These are phyloP conservation scores for Rhodotorula sp. DNA, from an alignment of 1,284 basidiomycete species.

Conservation along the genomic window DNA sequence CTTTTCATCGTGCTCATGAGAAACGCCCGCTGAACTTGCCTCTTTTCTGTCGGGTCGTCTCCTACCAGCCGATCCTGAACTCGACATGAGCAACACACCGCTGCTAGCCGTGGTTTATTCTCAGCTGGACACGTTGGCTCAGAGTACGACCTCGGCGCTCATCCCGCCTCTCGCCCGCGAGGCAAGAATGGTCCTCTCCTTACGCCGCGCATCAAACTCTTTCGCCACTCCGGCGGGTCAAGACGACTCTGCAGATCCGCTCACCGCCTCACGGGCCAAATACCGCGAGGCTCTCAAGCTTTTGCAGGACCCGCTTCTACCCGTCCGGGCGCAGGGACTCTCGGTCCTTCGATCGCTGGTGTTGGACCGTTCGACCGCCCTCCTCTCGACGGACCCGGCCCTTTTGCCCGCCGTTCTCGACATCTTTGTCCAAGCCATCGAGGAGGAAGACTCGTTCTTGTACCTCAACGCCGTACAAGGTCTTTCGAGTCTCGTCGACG, in stretches of 20 bases:
- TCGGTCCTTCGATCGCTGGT: conserved; percentile 76
- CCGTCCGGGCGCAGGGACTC: conserved; percentile 92
- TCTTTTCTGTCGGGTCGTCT: too few relatives aligned
- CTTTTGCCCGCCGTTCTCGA: conserved; percentile 71
- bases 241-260: conserved; percentile 41
- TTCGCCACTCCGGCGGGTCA: conserved; percentile 24
- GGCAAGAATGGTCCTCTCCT: conserved; percentile 72
- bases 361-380: conserved; percentile 9
- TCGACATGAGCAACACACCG: conserved; percentile 63
- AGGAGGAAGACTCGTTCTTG: conserved; percentile 92
- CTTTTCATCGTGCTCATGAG: neutral
- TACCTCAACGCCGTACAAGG: conserved; percentile 92
- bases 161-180: conserved; percentile 67
- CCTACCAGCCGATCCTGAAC: conserved; percentile 61
- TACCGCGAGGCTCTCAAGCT: conserved; percentile 86
- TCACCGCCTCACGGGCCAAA: conserved; percentile 48
- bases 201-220: conserved; percentile 12
- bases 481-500: conserved; percentile 74
- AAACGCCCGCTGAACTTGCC: too few relatives aligned
- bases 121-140: conserved; percentile 52
- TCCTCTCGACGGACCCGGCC: conserved; percentile 54
- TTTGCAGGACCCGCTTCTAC: conserved; percentile 85
- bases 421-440: conserved; percentile 78
- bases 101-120: conserved; percentile 68
- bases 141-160: conserved; percentile 51